Percentiles rank a stretch among this genome's conserved stretches.
phyloP scores from a whole-genome alignment of 2,329 filamentous ascomycete genomes.

The Zalaria obscura region DNA sequence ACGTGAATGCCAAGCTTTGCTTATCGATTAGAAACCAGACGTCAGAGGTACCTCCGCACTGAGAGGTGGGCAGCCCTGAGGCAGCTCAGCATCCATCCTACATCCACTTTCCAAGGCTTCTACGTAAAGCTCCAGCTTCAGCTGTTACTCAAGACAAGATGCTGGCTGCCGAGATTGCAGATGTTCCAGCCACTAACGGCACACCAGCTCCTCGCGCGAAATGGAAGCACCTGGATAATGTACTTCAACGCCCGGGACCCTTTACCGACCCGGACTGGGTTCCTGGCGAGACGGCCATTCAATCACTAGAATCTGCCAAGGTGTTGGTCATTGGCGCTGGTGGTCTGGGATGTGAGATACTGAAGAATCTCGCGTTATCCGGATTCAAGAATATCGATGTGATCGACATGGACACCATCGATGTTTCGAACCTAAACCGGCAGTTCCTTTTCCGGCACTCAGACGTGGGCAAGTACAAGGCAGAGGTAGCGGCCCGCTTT shows the following conservation, averaged over 20 bases:
- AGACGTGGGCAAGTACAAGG: conserved; percentile 89
- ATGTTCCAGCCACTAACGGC: neutral
- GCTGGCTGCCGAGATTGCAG: too few species aligned
- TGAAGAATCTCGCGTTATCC: conserved; percentile 90
- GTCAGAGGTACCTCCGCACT: too few species aligned
- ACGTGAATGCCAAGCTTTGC: too few species aligned
- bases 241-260: conserved; percentile 63
- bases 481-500: conserved; percentile 81
- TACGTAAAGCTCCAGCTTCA: too few species aligned
- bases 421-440: conserved; percentile 93
- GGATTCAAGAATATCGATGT: conserved; percentile 97
- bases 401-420: conserved; percentile 99
- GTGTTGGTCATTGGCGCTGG: conserved; percentile 61
- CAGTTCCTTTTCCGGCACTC: conserved; percentile 89
- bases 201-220: conserved; percentile 5
- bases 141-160: too few species aligned
- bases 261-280: conserved; percentile 52
- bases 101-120: too few species aligned
- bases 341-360: conserved; percentile 85
- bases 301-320: conserved; percentile 53
- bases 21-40: too few species aligned
- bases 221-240: conserved; percentile 68
- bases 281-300: conserved; percentile 36
- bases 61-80: too few species aligned
- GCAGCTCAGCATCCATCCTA: too few species aligned